Conservation (phyloP, 2,329 filamentous ascomycete genomes). For the Cyphellophora europaea region DNA sequence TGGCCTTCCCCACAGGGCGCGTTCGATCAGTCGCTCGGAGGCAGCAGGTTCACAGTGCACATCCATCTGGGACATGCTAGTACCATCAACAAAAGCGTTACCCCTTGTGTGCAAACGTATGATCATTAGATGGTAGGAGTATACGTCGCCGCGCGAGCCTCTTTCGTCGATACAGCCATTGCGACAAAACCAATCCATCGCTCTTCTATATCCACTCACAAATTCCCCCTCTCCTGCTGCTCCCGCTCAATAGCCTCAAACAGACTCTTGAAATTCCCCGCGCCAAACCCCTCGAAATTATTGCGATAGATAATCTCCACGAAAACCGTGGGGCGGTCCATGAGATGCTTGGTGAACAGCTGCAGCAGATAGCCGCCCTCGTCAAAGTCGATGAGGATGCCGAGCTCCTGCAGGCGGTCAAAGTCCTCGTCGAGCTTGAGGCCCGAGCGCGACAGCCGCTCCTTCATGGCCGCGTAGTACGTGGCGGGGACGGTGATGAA, state of each 20-base stretch:
- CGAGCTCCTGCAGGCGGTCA: slow-evolving; percentile 63
- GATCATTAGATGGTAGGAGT: too few relatives aligned
- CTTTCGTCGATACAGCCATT: too few relatives aligned
- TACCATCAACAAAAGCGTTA: too few relatives aligned
- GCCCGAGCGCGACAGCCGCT: slow-evolving; percentile 56
- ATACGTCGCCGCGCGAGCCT: too few relatives aligned
- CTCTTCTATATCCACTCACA: too few relatives aligned
- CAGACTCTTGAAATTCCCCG: slow-evolving; percentile 89
- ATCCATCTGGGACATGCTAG: too few relatives aligned
- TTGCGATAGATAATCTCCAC: slow-evolving; percentile 93
- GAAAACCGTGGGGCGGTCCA: slow-evolving; percentile 92
- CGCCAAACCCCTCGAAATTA: slow-evolving; percentile 84
- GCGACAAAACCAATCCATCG: too few relatives aligned
- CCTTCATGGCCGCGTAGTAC: slow-evolving; percentile 72
- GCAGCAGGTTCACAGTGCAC: too few relatives aligned
- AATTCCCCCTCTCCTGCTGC: slow-evolving; percentile 75
- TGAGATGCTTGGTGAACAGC: slow-evolving; percentile 75
- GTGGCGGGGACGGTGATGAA: slow-evolving; percentile 84
- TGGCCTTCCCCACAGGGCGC: too few relatives aligned
- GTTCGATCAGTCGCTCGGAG: too few relatives aligned
- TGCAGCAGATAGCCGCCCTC: slow-evolving; percentile 76
- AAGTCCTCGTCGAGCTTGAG: slow-evolving; percentile 66
- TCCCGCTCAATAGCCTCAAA: slow-evolving; percentile 95
- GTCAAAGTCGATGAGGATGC: slow-evolving; percentile 92
- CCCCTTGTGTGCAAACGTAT: too few relatives aligned